Evolutionary conservation across 192 early-diverging fungal species (phyloP).

Genomic region (Helicostylum pulchrum): DNA sequence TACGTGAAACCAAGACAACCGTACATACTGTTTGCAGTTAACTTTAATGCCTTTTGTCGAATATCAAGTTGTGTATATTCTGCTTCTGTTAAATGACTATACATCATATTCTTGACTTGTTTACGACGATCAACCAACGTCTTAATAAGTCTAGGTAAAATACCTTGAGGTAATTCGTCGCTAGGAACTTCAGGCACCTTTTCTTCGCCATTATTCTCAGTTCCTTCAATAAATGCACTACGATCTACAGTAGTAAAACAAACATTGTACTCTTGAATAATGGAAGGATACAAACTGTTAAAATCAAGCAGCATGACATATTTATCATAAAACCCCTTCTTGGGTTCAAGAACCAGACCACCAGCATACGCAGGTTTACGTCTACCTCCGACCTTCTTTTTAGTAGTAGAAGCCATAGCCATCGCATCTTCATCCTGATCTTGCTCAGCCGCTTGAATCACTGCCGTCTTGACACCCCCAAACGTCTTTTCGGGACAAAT

Average conservation of each 20-base stretch:
- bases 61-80: slow-evolving; percentile 75
- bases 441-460: slow-evolving; percentile 16
- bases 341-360: slow-evolving; percentile 96
- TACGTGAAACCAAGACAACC: slow-evolving; percentile 91
- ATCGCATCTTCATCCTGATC: slow-evolving; percentile 33
- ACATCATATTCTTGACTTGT: slow-evolving; percentile 88
- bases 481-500: slow-evolving; percentile 86
- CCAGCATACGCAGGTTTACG: slow-evolving; percentile 86
- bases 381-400: slow-evolving; percentile 44
- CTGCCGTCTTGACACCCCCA: slow-evolving; percentile 24
- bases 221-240: not conserved
- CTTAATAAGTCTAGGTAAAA: slow-evolving; percentile 84
- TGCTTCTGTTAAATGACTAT: slow-evolving; percentile 54
- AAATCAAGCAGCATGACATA: slow-evolving; percentile 96
- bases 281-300: slow-evolving; percentile 98
- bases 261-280: slow-evolving; percentile 99
- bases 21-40: slow-evolving; percentile 99
- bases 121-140: slow-evolving; percentile 87
- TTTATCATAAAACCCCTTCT: slow-evolving; percentile 95
- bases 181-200: slow-evolving; percentile 77
- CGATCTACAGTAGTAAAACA: slow-evolving; percentile 95
- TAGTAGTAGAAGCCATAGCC: slow-evolving; percentile 5
- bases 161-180: slow-evolving; percentile 59
- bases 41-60: slow-evolving; percentile 90
- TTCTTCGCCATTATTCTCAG: slow-evolving; percentile 50